These are phyloP conservation scores for Citrullus colocynthis DNA, from an alignment of 306 rosid species.

Conservation along the genomic window DNA sequence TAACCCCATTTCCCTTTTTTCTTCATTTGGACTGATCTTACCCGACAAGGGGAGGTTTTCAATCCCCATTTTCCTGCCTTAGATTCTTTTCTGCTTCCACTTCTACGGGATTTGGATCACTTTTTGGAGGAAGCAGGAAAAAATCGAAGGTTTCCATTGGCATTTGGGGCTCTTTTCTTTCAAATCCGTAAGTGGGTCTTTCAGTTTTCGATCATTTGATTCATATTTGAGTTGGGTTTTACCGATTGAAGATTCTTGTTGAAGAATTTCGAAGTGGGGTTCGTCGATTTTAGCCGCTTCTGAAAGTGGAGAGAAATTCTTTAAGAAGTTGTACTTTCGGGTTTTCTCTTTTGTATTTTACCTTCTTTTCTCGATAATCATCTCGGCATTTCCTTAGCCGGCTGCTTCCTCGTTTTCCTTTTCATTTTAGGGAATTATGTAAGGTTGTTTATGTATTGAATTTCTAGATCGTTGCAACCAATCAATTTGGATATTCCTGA, in stretches of 20 bases:
- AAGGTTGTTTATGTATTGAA: neutral
- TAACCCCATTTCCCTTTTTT: slow-evolving; percentile 13
- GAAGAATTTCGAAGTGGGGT: neutral
- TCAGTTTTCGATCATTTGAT: slow-evolving; percentile 1
- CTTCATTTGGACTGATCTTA: neutral
- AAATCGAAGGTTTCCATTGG: neutral
- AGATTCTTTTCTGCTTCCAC: neutral
- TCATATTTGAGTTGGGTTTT: slow-evolving; percentile 1
- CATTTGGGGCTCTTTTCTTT: neutral
- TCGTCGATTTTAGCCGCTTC: neutral
- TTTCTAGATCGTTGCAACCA: neutral
- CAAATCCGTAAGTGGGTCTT: neutral
- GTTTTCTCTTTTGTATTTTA: neutral
- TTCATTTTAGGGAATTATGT: neutral
- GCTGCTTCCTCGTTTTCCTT: neutral
- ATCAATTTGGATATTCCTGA: neutral
- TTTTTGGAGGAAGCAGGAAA: neutral
- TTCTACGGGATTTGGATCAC: neutral
- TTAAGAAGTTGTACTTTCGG: neutral
- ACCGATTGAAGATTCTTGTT: neutral
- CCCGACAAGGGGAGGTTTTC: neutral
- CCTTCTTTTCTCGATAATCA: neutral
- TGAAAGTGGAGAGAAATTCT: neutral
- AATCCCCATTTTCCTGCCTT: neutral
- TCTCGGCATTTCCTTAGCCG: slow-evolving; percentile 24